A percentile compares a stretch with the other conserved stretches of the same genome.
Conservation (phyloP, 805 yeast species). For the Kodamaea laetipori region DNA sequence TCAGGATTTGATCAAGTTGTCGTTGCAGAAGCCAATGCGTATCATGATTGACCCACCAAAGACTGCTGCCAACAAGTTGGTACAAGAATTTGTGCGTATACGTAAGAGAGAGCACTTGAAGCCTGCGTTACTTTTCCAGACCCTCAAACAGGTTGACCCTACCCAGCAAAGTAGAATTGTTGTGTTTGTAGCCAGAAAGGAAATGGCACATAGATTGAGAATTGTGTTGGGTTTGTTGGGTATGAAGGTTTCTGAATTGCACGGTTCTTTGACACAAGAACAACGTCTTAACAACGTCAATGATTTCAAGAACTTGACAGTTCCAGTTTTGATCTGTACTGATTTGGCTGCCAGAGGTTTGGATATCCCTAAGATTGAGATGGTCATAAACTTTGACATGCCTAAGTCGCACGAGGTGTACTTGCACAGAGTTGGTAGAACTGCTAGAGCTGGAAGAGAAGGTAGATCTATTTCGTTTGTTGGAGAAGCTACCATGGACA, state of each 20-base stretch:
- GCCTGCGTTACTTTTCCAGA: conserved; percentile 76
- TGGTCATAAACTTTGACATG: conserved; percentile 93
- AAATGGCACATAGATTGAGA: conserved; percentile 83
- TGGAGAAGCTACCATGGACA: conserved; percentile 85
- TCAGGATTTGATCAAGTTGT: conserved; percentile 81
- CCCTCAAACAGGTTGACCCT: conserved; percentile 67
- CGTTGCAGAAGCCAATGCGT: conserved; percentile 87
- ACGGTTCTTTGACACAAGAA: conserved; percentile 85
- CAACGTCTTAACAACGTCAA: conserved; percentile 87
- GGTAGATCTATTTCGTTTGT: conserved; percentile 94
- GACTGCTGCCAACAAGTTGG: conserved; percentile 85
- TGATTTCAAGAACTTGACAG: conserved; percentile 77
- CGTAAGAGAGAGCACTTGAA: conserved; percentile 84
- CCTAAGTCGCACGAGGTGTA: conserved; percentile 90
- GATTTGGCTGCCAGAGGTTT: conserved; percentile 99
- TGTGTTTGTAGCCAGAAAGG: conserved; percentile 90
- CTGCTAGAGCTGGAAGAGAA: conserved; percentile 98
- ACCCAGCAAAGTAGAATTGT: conserved; percentile 71
- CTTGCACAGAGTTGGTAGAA: conserved; percentile 97
- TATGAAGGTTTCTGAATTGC: conserved; percentile 74
- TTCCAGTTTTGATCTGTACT: conserved; percentile 90
- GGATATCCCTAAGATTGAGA: conserved; percentile 97
- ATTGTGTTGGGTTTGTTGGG: conserved; percentile 75
- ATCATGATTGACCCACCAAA: conserved; percentile 97
- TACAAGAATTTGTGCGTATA: conserved; percentile 92